phyloP scores from a whole-genome alignment of 2,329 filamentous ascomycete species.

The Diplodia corticola region DNA sequence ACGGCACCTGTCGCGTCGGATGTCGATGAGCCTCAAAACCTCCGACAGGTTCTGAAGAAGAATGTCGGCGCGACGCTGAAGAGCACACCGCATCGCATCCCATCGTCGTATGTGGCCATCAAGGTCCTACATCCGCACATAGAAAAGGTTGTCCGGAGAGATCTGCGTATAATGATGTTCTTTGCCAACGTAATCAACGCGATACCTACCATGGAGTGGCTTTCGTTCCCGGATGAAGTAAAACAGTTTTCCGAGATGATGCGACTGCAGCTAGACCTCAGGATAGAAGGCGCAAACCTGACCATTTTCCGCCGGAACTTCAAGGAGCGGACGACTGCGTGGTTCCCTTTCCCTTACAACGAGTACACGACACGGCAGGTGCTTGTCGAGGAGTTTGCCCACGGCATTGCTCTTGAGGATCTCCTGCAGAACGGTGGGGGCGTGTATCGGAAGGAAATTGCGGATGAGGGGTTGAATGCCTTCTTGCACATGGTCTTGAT shows the following conservation, averaged over 20 bases:
- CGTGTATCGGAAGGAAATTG: conserved; percentile 90
- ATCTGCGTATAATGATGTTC: conserved; percentile 90
- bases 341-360: conserved; percentile 92
- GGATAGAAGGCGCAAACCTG: conserved; percentile 91
- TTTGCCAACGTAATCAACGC: conserved; percentile 82
- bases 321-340: conserved; percentile 84
- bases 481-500: conserved; percentile 96
- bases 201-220: conserved; percentile 94
- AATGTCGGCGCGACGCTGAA: conserved; percentile 87
- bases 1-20: conserved; percentile 63
- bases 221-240: conserved; percentile 93
- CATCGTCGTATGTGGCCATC: conserved; percentile 89
- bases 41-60: conserved; percentile 70
- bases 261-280: conserved; percentile 91
- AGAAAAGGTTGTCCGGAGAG: conserved; percentile 84
- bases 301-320: conserved; percentile 88
- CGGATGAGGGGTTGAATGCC: conserved; percentile 90
- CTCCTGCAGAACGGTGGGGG: conserved; percentile 92
- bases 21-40: conserved; percentile 54
- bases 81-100: conserved; percentile 78
- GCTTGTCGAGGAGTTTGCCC: conserved; percentile 91
- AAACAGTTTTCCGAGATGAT: conserved; percentile 97
- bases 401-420: conserved; percentile 85
- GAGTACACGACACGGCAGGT: conserved; percentile 92
- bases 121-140: conserved; percentile 94